Evolutionary conservation across 768 basidiomycete species (phyloP), one percentile per base, ranked within the genome.

Genomic region (Boletus rubroflammeus): DNA sequence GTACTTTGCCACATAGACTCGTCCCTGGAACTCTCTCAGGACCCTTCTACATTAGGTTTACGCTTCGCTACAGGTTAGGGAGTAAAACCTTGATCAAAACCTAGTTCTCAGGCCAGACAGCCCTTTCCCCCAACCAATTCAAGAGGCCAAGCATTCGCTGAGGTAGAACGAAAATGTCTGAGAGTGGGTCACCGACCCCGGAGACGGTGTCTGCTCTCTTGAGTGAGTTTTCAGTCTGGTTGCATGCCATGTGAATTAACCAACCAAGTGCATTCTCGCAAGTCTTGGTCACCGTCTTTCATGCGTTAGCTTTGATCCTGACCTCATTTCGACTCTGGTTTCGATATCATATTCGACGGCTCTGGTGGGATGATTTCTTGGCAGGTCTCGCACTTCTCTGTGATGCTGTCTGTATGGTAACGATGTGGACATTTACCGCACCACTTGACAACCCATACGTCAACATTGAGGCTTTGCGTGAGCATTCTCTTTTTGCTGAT

Each of bases 321-420:
- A 69, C 69, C 17, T 54, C 55, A 2, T 67, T 71, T 47, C 60
- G 65, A 42, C 61, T 71, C 19, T 69, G 56, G 55, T 65, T 67
- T 46, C 61, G 65, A 42, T 50, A 60, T 42, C 39, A 55, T 25
- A 57, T 60, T 23, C 53, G 55, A 45, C 59, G 60, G 11, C 52
- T 67, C n/a, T 63, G 67, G 69, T 71, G 58, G 63, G 67, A 69
- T 35, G 69, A 69, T 38, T 47, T 68, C 15, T 67, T 57, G 57
- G 69, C 65, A 6, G 48, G 56, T 26, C 39, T 64, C 17, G 45
- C 62, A 15, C 55, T 64, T 14, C 1, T 55, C 25, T 54, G 55
- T 28, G 53, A 61, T 34, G 25, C 41, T 0, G 28, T 51, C 40
- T 58, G 59, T 40, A 32, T 60, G 50, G 55, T 59, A 36, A 7